phyloP scores from a whole-genome alignment of 495 filamentous ascomycete genomes.

The Cudoniella acicularis region DNA sequence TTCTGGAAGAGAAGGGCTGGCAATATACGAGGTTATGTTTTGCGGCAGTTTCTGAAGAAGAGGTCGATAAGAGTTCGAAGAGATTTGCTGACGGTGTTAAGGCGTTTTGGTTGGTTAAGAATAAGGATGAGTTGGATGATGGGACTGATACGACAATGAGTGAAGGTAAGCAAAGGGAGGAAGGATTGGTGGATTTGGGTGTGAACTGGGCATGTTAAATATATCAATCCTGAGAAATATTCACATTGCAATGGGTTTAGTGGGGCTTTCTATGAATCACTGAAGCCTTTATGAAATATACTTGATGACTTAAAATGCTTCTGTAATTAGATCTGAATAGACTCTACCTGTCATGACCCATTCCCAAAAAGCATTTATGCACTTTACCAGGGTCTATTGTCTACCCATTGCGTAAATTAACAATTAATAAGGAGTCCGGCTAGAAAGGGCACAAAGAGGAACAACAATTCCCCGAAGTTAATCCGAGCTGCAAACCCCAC shows the following conservation, averaged over 20 bases:
- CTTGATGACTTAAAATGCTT: too few relatives aligned
- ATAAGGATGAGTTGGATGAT: slow-evolving; percentile 57
- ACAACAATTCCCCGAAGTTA: background rate
- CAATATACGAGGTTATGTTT: slow-evolving; percentile 78
- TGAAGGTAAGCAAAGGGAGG: background rate
- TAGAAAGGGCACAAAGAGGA: background rate
- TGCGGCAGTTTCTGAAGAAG: slow-evolving; percentile 70
- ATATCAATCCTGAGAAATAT: background rate
- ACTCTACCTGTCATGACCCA: too few relatives aligned
- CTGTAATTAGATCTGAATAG: too few relatives aligned
- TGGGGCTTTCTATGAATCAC: background rate
- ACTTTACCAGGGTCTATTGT: too few relatives aligned
- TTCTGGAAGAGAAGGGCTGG: slow-evolving; percentile 52
- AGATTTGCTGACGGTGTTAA: slow-evolving; percentile 64
- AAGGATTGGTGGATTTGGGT: slow-evolving; percentile 20
- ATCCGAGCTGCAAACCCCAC: background rate
- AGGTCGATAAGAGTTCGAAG: slow-evolving; percentile 53
- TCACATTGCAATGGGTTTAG: background rate
- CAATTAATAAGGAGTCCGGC: background rate
- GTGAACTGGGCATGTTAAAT: slow-evolving; percentile 20
- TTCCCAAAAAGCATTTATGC: too few relatives aligned
- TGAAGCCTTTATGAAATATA: too few relatives aligned
- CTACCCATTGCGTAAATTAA: background rate
- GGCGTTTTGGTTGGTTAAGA: slow-evolving; percentile 71
- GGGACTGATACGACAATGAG: background rate